Evolutionary conservation across 495 filamentous ascomycete genomes (phyloP).

Genomic region (Aspergillus steynii): DNA sequence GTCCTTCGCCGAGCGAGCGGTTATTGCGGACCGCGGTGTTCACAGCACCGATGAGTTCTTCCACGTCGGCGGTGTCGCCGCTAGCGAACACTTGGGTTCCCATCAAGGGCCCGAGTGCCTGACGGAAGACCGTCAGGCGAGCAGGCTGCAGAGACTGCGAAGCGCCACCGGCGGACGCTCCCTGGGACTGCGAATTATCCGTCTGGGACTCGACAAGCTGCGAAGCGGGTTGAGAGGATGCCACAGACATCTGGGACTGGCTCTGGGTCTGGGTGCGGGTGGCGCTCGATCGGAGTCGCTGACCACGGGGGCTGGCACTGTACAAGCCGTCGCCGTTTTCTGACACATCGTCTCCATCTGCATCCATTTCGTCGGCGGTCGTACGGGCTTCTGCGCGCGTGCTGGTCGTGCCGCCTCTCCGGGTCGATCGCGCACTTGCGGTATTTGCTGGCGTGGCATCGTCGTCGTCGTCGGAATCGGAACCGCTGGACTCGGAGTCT

Average conservation of each 20-base stretch:
- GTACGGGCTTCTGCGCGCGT: slow-evolving; percentile 48
- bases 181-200: slow-evolving; percentile 49
- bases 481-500: slow-evolving; percentile 44
- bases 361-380: slow-evolving; percentile 41
- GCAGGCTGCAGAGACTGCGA: slow-evolving; percentile 55
- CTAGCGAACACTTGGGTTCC: slow-evolving; percentile 71
- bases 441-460: slow-evolving; percentile 36
- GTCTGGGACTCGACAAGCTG: slow-evolving; percentile 62
- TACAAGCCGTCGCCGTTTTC: slow-evolving; percentile 60
- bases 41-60: slow-evolving; percentile 73
- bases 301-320: slow-evolving; percentile 54
- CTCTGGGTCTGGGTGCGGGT: slow-evolving; percentile 41
- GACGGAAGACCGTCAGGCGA: slow-evolving; percentile 73
- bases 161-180: slow-evolving; percentile 22
- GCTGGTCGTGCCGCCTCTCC: slow-evolving; percentile 50
- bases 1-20: slow-evolving; percentile 36
- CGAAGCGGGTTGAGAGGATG: slow-evolving; percentile 67
- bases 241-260: slow-evolving; percentile 63
- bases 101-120: slow-evolving; percentile 75
- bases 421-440: slow-evolving; percentile 33
- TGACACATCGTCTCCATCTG: slow-evolving; percentile 33
- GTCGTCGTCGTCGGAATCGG: slow-evolving; percentile 36
- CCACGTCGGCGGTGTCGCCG: slow-evolving; percentile 75
- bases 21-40: slow-evolving; percentile 62
- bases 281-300: slow-evolving; percentile 45